Percentiles rank a stretch among this genome's conserved stretches.
These are phyloP conservation scores for Phytophthora tentaculata DNA, from an alignment of 352 stramenopile species.

Conservation along the genomic window DNA sequence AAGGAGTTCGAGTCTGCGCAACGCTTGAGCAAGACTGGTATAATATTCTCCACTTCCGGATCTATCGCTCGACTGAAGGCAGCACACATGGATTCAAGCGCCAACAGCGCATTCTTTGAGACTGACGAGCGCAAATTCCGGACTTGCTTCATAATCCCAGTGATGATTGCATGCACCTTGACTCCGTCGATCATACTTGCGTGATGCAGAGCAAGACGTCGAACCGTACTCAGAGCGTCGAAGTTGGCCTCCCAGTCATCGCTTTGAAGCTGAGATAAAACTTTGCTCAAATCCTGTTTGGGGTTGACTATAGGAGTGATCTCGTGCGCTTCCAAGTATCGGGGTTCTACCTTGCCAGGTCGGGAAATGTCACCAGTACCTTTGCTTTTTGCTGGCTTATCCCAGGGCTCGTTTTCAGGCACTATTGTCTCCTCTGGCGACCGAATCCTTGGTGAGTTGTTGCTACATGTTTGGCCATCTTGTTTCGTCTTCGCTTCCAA, in stretches of 20 bases:
- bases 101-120: constrained; percentile 79
- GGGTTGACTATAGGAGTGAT: constrained; percentile 59
- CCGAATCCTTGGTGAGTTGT: background rate
- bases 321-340: constrained; percentile 71
- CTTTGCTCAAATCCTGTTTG: constrained; percentile 57
- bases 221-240: constrained; percentile 64
- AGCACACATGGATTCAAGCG: constrained; percentile 66
- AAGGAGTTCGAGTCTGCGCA: constrained; percentile 77
- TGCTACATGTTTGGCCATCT: constrained; percentile 16
- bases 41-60: constrained; percentile 59
- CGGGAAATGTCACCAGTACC: background rate
- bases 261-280: constrained; percentile 44
- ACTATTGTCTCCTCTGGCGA: constrained; percentile 1
- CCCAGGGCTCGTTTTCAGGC: constrained; percentile 5
- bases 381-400: constrained; percentile 21
- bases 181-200: constrained; percentile 42
- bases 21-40: constrained; percentile 70
- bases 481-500: constrained; percentile 70
- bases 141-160: constrained; percentile 68
- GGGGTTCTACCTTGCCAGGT: constrained; percentile 60
- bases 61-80: constrained; percentile 59
- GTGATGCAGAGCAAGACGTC: constrained; percentile 63
- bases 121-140: constrained; percentile 73
- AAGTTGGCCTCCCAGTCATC: constrained; percentile 74
- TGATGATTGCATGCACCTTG: constrained; percentile 52